Base-by-base conservation (phyloP, 2,329 filamentous ascomycete genomes). In the Penicillium sp. region DNA sequence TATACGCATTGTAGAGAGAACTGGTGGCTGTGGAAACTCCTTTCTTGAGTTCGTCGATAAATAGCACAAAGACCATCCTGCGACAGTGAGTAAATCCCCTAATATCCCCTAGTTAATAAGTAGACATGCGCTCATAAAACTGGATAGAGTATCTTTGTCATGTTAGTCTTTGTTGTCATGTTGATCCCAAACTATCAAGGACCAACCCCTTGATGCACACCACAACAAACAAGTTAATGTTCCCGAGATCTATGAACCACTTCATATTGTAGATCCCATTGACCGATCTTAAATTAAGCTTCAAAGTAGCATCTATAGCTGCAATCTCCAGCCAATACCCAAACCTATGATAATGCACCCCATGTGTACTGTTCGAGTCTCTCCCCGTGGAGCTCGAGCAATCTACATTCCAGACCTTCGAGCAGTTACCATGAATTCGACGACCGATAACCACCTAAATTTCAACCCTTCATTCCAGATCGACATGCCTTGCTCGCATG, bases 401-500 rank as follows among this genome's bases (percentile, higher is more conserved):
- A 31, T 25, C 15, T 10, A 23, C 45, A 52, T 52, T 52, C 42
- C 42, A 45, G 4, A 15, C 10, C n/a, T n/a, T 23, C n/a, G 18
- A 4, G 12, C 3, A 38, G 24, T 46, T 20, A 37, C 32, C 6
- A 37, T 6, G 15, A 13, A 23, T 4, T 23, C 4, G 27, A 33
- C n/a, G 35, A 28, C 7, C 42, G 12, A 39, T 28, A 9, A 24
- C 12, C 15, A 13, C n/a, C 37, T 7, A 31, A 28, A 15, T n/a
- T 6, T 20, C 18, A 50, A 32, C 53, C 55, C 55, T 57, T 45
- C 55, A 57, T 57, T 57, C 50, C 48, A 1, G 23, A 48, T 43
- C 44, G 37, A 42, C 55, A 57, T 57, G 45, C 55, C 55, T 42
- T 20, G 8, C 20, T 12, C 20, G 20, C 25, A 8, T 37, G 28